Conservation (phyloP, 2,329 filamentous ascomycete species). For the Exophiala xenobiotica region DNA sequence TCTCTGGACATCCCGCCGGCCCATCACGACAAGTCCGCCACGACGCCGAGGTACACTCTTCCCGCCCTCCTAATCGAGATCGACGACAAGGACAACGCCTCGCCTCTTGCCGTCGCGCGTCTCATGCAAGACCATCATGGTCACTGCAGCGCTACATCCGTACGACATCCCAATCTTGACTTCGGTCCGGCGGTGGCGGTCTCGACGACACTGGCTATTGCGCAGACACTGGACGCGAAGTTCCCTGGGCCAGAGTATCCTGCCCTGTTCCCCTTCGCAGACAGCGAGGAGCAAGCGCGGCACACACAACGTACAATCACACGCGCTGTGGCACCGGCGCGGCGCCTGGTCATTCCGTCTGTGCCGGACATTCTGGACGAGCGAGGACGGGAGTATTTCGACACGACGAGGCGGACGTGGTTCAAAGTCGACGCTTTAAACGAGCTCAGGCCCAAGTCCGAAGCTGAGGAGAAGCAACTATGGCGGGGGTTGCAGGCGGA, state of each 20-base stretch:
- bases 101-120: not conserved
- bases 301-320: constrained; percentile 5
- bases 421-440: constrained; percentile 7
- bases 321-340: not conserved
- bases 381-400: constrained; percentile 11
- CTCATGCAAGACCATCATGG: not conserved
- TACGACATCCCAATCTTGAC: not conserved
- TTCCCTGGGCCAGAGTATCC: not conserved
- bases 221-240: constrained; percentile 1
- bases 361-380: constrained; percentile 11
- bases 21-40: not conserved
- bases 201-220: constrained; percentile 5
- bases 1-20: constrained; percentile 4
- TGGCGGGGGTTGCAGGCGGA: not conserved
- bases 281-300: not conserved
- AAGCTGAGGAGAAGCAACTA: constrained; percentile 3
- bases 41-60: constrained; percentile 5
- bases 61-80: constrained; percentile 9
- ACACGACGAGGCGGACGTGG: constrained; percentile 7
- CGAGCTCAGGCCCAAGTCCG: constrained; percentile 2
- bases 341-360: constrained; percentile 9
- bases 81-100: not conserved
- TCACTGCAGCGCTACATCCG: too few relatives aligned
- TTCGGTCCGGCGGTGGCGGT: not conserved
- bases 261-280: constrained; percentile 1